Evolutionary conservation across 371 early-diverging fungal species (phyloP), one percentile per base, ranked within the genome.

Genomic region (Lichtheimia ramosa): DNA sequence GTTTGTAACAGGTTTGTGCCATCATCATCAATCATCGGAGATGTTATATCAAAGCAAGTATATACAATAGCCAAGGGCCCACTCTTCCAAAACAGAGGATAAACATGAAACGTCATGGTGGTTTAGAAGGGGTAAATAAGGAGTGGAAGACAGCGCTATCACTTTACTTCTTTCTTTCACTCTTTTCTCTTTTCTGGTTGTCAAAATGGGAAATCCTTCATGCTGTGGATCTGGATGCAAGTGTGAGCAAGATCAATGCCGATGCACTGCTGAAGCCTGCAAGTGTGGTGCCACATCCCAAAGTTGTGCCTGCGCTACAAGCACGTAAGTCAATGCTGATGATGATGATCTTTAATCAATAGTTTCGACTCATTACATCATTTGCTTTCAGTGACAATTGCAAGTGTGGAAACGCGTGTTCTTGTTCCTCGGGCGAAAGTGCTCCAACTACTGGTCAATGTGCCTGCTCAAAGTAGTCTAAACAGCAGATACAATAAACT

Each of bases 191-290:
- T 8, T 43, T 43, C 7, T 43, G 43, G 12, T 46, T 6, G 10
- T 21, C 16, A 34, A 34, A 8, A 46, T 46, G 46, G 46, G 46
- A 21, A 46, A 46, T 46, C 46, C 46, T 18, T 18, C 46, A 18
- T 46, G 46, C 46, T 46, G 46, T 21, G 46, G 46, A 46, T 18
- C n/a, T 21, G 46, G 21, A 46, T 46, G 46, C 46, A n/a, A 46
- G 46, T 46, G 46, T 12, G 16, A 46, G 16, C 46, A n/a, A 18
- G 46, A 46, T 46, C 21, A 18, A 16, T 46, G 46, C 15, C 46
- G 16, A 46, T 46, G 46, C 46, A 46, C 18, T 21, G 16, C n/a
- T 18, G 21, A 46, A n/a, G 21, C 18, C 21, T 46, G 46, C 46
- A 46, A 46, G 46, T 46, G 46, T 21, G 46, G 18, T 18, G n/a